These are phyloP conservation scores for Arabidopsis lyrata DNA, from an alignment of 441 rosid species.

Conservation along the genomic window DNA sequence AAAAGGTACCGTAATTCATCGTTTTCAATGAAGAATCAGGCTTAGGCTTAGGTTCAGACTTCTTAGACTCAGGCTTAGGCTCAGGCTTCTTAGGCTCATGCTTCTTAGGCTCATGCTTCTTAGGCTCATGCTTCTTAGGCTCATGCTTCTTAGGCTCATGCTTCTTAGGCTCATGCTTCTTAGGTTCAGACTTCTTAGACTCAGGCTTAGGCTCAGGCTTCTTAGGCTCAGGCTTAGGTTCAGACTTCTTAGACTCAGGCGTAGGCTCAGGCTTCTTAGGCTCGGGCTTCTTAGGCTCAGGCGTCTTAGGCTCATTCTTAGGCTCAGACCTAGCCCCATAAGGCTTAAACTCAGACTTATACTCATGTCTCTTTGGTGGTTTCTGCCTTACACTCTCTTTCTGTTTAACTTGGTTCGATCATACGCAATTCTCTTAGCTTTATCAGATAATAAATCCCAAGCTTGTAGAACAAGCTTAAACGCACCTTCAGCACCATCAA, in stretches of 20 bases:
- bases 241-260: neutral
- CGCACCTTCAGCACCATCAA: conserved; percentile 78
- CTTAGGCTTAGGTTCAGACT: neutral
- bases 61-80: neutral
- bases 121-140: neutral
- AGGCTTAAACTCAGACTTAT: neutral
- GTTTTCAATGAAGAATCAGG: conserved; percentile 26
- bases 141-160: neutral
- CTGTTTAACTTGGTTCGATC: no score
- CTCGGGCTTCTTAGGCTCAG: neutral
- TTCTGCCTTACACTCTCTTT: conserved; percentile 10
- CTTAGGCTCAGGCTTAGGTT: neutral
- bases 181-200: neutral
- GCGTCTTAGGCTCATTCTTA: neutral
- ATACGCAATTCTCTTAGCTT: conserved; percentile 60
- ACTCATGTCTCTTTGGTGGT: neutral
- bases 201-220: neutral
- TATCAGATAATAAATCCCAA: conserved; percentile 71
- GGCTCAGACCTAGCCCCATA: neutral
- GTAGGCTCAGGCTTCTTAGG: neutral
- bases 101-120: neutral
- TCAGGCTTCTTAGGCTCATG: neutral
- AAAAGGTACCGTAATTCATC: conserved; percentile 58
- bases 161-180: neutral
- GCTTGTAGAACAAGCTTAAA: conserved; percentile 78